These are phyloP conservation scores for Tuber umbilicatum DNA, from an alignment of 495 filamentous ascomycete genomes.

Conservation along the genomic window DNA sequence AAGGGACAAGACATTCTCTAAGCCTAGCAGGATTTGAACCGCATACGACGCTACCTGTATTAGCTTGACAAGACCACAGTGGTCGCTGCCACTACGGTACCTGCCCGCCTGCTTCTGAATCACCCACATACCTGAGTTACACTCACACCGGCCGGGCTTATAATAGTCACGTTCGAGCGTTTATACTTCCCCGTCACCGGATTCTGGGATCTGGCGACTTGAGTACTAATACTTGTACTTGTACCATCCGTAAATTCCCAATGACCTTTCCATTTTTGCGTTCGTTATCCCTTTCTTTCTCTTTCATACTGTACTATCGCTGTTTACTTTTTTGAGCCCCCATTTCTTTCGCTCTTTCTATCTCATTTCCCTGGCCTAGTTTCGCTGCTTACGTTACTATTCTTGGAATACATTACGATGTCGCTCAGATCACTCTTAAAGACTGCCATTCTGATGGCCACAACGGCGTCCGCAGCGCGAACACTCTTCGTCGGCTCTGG, in stretches of 20 bases:
- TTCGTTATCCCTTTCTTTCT: background rate
- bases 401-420: conserved; percentile 7
- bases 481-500: conserved; percentile 33
- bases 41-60: too few relatives aligned
- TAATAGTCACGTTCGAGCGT: background rate
- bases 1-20: background rate
- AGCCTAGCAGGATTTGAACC: background rate
- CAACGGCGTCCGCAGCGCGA: conserved; percentile 14
- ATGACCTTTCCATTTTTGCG: background rate
- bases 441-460: conserved; percentile 14
- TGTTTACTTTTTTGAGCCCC: background rate
- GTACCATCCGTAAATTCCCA: background rate
- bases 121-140: background rate
- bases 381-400: conserved; percentile 8
- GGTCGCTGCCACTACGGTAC: background rate
- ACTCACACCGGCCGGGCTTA: background rate
- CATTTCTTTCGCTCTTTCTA: background rate
- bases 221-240: background rate
- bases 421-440: background rate
- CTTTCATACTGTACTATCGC: background rate
- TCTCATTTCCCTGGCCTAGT: background rate
- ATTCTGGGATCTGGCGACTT: background rate
- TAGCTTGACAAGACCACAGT: background rate
- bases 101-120: background rate
- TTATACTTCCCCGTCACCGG: background rate